Evolutionary conservation across 345 rosid genomes (phyloP), one percentile per base, ranked within the genome.

Genomic region (Ailanthus altissimus): DNA sequence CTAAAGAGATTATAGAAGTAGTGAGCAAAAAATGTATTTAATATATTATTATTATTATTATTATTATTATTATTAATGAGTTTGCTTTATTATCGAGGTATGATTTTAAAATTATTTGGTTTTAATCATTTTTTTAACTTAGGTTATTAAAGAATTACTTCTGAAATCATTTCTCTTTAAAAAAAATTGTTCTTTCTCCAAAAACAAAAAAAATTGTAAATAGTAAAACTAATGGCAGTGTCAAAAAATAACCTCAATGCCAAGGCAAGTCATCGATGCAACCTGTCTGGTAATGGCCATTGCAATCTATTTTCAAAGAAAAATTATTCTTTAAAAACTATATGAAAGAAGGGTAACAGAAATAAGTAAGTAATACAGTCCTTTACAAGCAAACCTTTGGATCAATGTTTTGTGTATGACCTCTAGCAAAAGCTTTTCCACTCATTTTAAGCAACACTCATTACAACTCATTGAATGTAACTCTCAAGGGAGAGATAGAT

Each of bases 361-460:
- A 5, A 5, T 1, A 42, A 60, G 1, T 42, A 47, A 47, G 2
- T 9, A 63, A 47, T 40, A 72, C 18, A 61, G 75, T 57, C 28
- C 77, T 77, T 66, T 26, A 60, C 36, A 23, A 77, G 7, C 11
- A 32, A 83, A 93, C 99, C 96, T 93, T 95, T 5, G 97, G 98
- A 73, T 92, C 97, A 57, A 95, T 93, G 66, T 93, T 93, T 79
- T 95, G 97, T 15, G 72, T 38, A 26, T 80, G 86, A 80, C 93
- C 97, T 43, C 99, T 97, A 0, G 98, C 97, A 76, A 95, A 97
- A 69, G 99, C 99, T 90, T 95, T 97, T 73, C 97, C 98, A 65
- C 97, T 95, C 53, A 93, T 98, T 87, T 95, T 95, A 75, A 95
- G 99, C 85, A 93, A 88, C 73, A 92, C 99, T 83, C 99, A 92